phyloP scores from a whole-genome alignment of 73 alveolate genomes.

The Symbiodinium natans region DNA sequence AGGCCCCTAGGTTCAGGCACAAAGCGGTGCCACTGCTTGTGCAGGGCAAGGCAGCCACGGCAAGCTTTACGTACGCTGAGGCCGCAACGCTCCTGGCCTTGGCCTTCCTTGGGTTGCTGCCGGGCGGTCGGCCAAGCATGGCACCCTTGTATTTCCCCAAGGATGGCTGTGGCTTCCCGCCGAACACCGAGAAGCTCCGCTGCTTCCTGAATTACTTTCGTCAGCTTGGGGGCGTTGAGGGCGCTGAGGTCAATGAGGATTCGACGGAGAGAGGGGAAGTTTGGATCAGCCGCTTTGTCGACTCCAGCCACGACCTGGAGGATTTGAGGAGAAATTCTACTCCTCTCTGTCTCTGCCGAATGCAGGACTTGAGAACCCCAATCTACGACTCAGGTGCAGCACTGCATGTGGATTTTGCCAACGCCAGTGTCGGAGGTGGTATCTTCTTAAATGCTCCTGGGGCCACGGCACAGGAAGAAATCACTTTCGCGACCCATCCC shows the following conservation, averaged over 20 bases:
- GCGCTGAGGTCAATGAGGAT: background rate
- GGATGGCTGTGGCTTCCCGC: conserved; percentile 83
- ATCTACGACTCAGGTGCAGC: conserved; percentile 23
- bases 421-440: conserved; percentile 79
- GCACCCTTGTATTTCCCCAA: conserved; percentile 55
- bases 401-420: conserved; percentile 86
- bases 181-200: conserved; percentile 89
- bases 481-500: conserved; percentile 80
- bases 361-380: conserved; percentile 11
- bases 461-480: conserved; percentile 85
- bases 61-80: background rate
- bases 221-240: background rate
- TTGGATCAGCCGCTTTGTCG: conserved; percentile 15
- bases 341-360: background rate
- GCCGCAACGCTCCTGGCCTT: conserved; percentile 52
- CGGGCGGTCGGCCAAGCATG: conserved; percentile 18
- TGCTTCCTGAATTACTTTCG: conserved; percentile 68
- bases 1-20: conserved; percentile 11
- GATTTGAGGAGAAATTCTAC: background rate
- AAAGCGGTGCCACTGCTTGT: conserved; percentile 37
- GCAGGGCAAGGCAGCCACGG: conserved; percentile 1
- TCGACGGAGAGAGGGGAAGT: background rate
- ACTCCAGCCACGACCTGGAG: background rate
- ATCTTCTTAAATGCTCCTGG: conserved; percentile 77
- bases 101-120: conserved; percentile 61